Conservation (phyloP, 1,139 yeast genomes). For the Candida gigantensis region DNA sequence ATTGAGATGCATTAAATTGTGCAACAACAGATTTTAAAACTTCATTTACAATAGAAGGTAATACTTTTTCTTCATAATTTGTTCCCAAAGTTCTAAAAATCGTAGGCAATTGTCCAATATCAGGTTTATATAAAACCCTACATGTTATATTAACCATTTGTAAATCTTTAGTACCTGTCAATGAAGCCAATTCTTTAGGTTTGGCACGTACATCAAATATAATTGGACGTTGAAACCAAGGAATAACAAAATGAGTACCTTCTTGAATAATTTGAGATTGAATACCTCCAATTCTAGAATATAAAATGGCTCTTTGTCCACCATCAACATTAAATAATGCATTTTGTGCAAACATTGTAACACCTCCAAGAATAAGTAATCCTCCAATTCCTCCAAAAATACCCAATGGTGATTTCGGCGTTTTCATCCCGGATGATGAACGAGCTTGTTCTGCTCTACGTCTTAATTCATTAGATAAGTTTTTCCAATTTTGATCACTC, state of each 20-base stretch:
- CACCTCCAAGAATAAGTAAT: slow-evolving; percentile 69
- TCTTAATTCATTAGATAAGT: slow-evolving; percentile 64
- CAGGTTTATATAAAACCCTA: slow-evolving; percentile 92
- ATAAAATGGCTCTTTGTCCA: slow-evolving; percentile 96
- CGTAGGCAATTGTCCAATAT: slow-evolving; percentile 71
- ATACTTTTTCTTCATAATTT: slow-evolving; percentile 94
- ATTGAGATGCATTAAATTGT: slow-evolving; percentile 95
- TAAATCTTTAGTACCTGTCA: slow-evolving; percentile 96
- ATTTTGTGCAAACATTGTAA: slow-evolving; percentile 63
- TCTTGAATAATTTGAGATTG: slow-evolving; percentile 84
- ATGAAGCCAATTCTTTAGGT: slow-evolving; percentile 95
- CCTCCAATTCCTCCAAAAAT: slow-evolving; percentile 82
- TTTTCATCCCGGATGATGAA: slow-evolving; percentile 17
- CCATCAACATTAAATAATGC: slow-evolving; percentile 96
- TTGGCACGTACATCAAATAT: slow-evolving; percentile 95
- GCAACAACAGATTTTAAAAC: slow-evolving; percentile 96
- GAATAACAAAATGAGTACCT: slow-evolving; percentile 93
- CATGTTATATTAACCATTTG: slow-evolving; percentile 99
- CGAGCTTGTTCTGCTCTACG: slow-evolving; percentile 59
- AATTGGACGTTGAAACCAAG: slow-evolving; percentile 94
- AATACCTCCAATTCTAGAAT: slow-evolving; percentile 86
- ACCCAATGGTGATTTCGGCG: slow-evolving; percentile 57
- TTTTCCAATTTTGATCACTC: slow-evolving; percentile 66
- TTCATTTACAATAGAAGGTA: slow-evolving; percentile 96
- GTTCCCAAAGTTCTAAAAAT: slow-evolving; percentile 89